Evolutionary conservation across 2,329 filamentous ascomycete species (phyloP).

Genomic region (Sporothrix brunneoviolacea): DNA sequence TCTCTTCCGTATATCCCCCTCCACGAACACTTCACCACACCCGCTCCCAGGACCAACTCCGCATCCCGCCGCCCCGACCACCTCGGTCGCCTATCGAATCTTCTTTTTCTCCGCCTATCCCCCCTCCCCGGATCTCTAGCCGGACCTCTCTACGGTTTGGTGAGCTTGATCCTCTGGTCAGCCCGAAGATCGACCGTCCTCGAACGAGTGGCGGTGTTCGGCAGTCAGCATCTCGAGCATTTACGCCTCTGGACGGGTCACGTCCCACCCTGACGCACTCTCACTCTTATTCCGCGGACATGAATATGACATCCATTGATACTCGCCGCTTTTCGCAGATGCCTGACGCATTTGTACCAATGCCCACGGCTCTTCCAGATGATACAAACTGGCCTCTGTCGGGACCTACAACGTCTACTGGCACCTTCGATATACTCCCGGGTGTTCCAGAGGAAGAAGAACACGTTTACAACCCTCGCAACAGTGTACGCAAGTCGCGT

Average conservation of each 20-base stretch:
- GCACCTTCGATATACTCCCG: slow-evolving; percentile 40
- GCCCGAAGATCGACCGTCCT: slow-evolving; percentile 36
- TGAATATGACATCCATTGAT: slow-evolving; percentile 18
- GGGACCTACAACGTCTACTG: slow-evolving; percentile 12
- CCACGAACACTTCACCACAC: slow-evolving; percentile 36
- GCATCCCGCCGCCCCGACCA: slow-evolving; percentile 41
- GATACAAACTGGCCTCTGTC: slow-evolving; percentile 40
- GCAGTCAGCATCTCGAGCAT: slow-evolving; percentile 19
- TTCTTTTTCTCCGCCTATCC: slow-evolving; percentile 33
- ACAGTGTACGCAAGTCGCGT: slow-evolving; percentile 29
- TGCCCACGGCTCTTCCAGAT: slow-evolving; percentile 21
- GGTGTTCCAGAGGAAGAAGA: slow-evolving; percentile 61
- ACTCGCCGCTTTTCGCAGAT: slow-evolving; percentile 32
- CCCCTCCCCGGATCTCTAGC: slow-evolving; percentile 50
- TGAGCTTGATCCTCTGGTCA: slow-evolving; percentile 33
- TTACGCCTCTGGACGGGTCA: slow-evolving; percentile 15
- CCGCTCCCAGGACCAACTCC: slow-evolving; percentile 45
- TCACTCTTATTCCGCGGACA: slow-evolving; percentile 23
- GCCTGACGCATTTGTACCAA: slow-evolving; percentile 21
- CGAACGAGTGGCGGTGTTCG: slow-evolving; percentile 40
- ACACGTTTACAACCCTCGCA: slow-evolving; percentile 28
- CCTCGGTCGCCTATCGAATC: slow-evolving; percentile 40
- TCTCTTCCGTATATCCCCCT: slow-evolving; percentile 16
- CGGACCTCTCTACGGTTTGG: slow-evolving; percentile 42
- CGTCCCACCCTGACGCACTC: slow-evolving; percentile 34